Conservation (phyloP, 2,329 filamentous ascomycete genomes). For the Fusarium aywerte region DNA sequence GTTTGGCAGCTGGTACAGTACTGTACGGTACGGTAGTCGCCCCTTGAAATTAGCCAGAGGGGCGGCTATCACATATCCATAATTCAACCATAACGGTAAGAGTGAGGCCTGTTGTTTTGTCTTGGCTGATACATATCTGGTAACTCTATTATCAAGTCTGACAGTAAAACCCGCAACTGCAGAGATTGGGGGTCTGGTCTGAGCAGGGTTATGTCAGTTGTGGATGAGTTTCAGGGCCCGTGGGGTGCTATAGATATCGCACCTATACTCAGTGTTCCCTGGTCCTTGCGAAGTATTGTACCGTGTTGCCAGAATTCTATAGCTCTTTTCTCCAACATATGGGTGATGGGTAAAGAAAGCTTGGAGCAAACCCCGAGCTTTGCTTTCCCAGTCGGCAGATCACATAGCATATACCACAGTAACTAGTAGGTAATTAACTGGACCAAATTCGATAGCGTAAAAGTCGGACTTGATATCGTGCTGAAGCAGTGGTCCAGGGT, state of each 20-base stretch:
- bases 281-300: neutral
- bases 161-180: neutral
- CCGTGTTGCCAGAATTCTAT: neutral
- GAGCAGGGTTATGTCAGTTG: neutral
- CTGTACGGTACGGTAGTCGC: neutral
- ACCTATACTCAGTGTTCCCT: neutral
- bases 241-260: neutral
- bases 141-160: neutral
- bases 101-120: neutral
- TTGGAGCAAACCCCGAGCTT: neutral
- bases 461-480: neutral
- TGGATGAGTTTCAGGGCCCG: constrained; percentile 4
- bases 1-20: neutral
- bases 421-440: neutral
- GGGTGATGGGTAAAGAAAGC: neutral
- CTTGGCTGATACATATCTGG: neutral
- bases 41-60: constrained; percentile 3
- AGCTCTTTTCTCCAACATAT: neutral
- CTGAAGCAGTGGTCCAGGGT: neutral
- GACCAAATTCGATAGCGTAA: neutral
- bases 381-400: too few relatives aligned
- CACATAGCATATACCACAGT: too few relatives aligned
- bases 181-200: neutral
- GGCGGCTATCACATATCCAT: neutral
- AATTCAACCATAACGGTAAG: neutral